These are phyloP conservation scores for Wickerhamomyces sp. DNA, from an alignment of 1,139 yeast species.

Conservation along the genomic window DNA sequence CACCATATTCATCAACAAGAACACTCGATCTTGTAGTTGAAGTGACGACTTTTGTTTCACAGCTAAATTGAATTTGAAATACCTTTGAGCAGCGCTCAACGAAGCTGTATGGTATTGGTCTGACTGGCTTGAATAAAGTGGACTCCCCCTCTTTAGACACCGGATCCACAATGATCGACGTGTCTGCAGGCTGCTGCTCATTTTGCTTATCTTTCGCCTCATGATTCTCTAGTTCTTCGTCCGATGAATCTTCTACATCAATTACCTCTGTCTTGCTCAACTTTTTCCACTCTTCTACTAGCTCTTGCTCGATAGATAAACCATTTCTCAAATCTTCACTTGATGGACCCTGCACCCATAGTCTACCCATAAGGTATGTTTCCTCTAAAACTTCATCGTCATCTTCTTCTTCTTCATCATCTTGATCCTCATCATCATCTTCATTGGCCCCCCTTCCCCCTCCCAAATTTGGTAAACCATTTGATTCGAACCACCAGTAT, in stretches of 20 bases:
- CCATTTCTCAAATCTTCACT: constrained; percentile 50
- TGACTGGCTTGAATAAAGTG: not conserved
- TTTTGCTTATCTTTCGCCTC: constrained; percentile 12
- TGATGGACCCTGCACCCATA: constrained; percentile 94
- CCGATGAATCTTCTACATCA: constrained; percentile 13
- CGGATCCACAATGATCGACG: no score
- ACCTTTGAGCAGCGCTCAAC: constrained; percentile 21
- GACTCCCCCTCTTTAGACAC: no score
- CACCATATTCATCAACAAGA: constrained; percentile 40
- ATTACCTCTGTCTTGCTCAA: constrained; percentile 9
- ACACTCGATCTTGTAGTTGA: constrained; percentile 10
- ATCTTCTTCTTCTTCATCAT: constrained; percentile 33
- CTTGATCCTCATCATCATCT: constrained; percentile 36
- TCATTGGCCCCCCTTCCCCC: constrained; percentile 32
- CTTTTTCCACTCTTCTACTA: constrained; percentile 30
- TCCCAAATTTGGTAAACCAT: constrained; percentile 66
- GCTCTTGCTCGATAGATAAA: constrained; percentile 34
- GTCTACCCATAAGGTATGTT: constrained; percentile 76
- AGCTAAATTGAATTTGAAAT: constrained; percentile 26
- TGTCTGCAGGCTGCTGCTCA: no score
- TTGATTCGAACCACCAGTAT: constrained; percentile 94
- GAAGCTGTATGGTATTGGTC: constrained; percentile 3
- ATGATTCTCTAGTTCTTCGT: constrained; percentile 10
- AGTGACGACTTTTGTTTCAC: constrained; percentile 8
- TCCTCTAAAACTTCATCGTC: constrained; percentile 43